Base-by-base conservation (phyloP, 2,329 filamentous ascomycete species). In the Hypoxylon rubiginosum region DNA sequence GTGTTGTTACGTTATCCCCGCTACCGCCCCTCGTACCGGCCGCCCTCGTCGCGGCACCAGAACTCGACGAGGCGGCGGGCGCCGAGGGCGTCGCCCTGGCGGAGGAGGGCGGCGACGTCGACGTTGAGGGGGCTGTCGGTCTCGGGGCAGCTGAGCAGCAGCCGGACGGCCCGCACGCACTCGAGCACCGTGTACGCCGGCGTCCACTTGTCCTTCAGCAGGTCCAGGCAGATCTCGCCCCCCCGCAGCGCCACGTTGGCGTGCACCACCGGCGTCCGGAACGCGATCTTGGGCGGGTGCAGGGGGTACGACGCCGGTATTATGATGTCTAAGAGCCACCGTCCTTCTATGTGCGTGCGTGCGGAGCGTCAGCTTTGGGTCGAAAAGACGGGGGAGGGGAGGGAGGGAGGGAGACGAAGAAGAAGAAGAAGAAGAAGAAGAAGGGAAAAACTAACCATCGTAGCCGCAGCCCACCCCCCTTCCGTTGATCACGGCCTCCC, bases 141-240 rank as follows among this genome's bases (percentile, higher is more conserved):
- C 77, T 90, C 92, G 1, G 91, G 91, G 67, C 85, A 88, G 26
- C 81, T 84, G 62, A 93, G 82, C 72, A 96, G 83, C 82, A 92
- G 86, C 71, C 91, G 87, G 69, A 95, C 86, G 50, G 89, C 89
- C 72, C 91, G 90, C 74, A 95, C 82, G 66, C 90, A 91, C 74
- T 91, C 88, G 36, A 91, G 86, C 19, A 98, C 86, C 43, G 91
- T 94, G 79, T 97, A 96, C 17, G 93, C 90, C 0, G 94, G 92
- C 64, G 92, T 91, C 95, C 95, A 98, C 17, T 86, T 86, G 59
- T 90, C 86, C 75, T 86, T 86, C 64, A 99, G 85, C 67, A 98
- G 85, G 76, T 97, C 96, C 28, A 98, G 88, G 79, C 96, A 99
- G 76, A 99, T 96, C 80, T 97, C 94, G 72, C 96, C 96, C 2